Evolutionary conservation across 140 eudicot species (phyloP).

Genomic region (Oenanthe javanica): DNA sequence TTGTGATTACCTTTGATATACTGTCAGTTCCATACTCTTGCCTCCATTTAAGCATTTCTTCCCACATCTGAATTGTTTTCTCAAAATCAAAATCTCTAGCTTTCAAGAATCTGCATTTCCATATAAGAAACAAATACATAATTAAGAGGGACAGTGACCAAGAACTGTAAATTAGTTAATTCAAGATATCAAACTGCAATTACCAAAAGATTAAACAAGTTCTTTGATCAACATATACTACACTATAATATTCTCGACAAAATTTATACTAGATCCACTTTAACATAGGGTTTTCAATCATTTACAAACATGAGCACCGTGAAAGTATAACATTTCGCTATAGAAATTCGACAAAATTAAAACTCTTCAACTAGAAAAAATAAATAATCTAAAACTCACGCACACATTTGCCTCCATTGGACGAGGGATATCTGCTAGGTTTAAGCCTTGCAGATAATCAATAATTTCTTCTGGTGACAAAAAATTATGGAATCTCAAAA

Average conservation of each 20-base stretch:
- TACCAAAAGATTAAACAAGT: too few relatives aligned
- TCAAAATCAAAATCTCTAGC: slow-evolving; percentile 69
- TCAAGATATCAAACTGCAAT: neutral
- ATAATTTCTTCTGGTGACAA: neutral
- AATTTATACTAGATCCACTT: neutral
- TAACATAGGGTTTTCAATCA: neutral
- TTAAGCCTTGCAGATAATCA: neutral
- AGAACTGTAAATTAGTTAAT: neutral
- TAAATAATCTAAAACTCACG: too few relatives aligned
- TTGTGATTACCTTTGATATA: slow-evolving; percentile 59
- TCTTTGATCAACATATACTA: neutral
- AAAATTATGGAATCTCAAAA: neutral
- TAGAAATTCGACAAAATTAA: neutral
- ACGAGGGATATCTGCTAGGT: neutral
- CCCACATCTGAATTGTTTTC: slow-evolving; percentile 76
- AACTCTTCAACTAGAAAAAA: neutral
- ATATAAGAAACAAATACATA: neutral
- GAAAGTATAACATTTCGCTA: neutral
- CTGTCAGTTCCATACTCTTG: slow-evolving; percentile 85
- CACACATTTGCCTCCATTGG: neutral
- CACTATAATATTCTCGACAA: neutral
- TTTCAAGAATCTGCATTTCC: slow-evolving; percentile 57
- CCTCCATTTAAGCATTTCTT: slow-evolving; percentile 91
- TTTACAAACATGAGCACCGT: neutral
- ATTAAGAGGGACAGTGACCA: neutral